phyloP scores from a whole-genome alignment of 2,329 filamentous ascomycete genomes.

The Coleophoma crateriformis region DNA sequence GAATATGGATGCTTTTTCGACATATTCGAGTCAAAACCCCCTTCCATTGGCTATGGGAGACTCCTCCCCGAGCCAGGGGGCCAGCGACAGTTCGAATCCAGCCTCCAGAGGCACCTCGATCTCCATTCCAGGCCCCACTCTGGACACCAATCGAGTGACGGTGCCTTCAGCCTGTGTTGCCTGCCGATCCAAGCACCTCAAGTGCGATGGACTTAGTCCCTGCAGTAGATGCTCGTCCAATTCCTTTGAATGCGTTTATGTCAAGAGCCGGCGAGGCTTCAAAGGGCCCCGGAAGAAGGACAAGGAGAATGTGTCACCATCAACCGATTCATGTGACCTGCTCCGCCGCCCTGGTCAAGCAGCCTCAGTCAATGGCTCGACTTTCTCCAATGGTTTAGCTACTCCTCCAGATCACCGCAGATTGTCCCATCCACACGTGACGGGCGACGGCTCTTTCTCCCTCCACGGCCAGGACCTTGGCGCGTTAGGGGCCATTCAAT shows the following conservation, averaged over 20 bases:
- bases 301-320: slow-evolving; percentile 21
- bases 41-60: no score
- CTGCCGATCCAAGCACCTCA: slow-evolving; percentile 54
- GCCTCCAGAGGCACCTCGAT: no score
- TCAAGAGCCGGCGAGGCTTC: slow-evolving; percentile 70
- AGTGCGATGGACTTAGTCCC: slow-evolving; percentile 66
- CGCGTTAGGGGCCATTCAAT: slow-evolving; percentile 2
- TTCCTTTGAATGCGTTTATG: slow-evolving; percentile 61
- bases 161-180: slow-evolving; percentile 22
- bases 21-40: no score
- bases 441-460: slow-evolving; percentile 12
- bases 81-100: no score
- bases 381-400: slow-evolving; percentile 15
- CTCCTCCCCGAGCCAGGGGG: no score
- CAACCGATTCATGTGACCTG: slow-evolving; percentile 9
- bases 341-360: slow-evolving; percentile 14
- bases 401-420: slow-evolving; percentile 21
- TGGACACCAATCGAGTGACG: slow-evolving; percentile 10
- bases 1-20: no score
- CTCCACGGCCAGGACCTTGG: slow-evolving; percentile 12
- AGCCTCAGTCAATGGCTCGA: slow-evolving; percentile 10
- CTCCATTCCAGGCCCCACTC: no score
- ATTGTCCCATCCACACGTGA: slow-evolving; percentile 11
- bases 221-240: slow-evolving; percentile 61
- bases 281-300: slow-evolving; percentile 54